Evolutionary conservation across 371 early-diverging fungal species (phyloP), one percentile per base, ranked within the genome.

Genomic region (Mucor piriformis): DNA sequence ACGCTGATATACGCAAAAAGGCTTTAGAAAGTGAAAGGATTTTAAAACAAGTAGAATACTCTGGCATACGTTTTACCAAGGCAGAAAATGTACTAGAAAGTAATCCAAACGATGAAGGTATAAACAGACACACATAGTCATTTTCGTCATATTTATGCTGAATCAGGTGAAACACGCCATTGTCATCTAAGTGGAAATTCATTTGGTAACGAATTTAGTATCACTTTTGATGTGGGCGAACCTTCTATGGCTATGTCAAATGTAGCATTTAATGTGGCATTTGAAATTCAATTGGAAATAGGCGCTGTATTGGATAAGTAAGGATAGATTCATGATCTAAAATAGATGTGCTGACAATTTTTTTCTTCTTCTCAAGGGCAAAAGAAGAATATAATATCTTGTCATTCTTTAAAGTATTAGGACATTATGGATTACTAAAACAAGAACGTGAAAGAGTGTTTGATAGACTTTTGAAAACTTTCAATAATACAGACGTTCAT

Each of bases 281-380:
- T 70, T 38, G 71, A 73, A 13, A 63, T 72, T 56, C 56, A 73
- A 23, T 5, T 74, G 16, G 69, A 60, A 12, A 34, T 65, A 5
- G 71, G 69, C 1, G 18, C 50, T 57, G 32, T 73, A n/a, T 43
- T 76, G 6, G 56, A 69, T 35, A 18, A 44, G 77, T 71, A 71
- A 66, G 61, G 43, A 5, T 37, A 12, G 15, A 5, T 33, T 8
- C 2, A 27, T 12, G 34, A 21, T 8, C 6, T 6, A 12, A 6
- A 23, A 27, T 10, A 13, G 6, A 16, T 21, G 5, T 29, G 32
- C 10, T 12, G 8, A 6, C 11, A 23, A 1, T 21, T 3, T 21
- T 57, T n/a, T 13, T 38, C n/a, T 23, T 20, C 15, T 24, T 2
- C 12, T 27, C 10, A 23, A 78, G 78, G 20, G 54, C 74, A 24